These are phyloP conservation scores for Suillus americanus DNA, from an alignment of 768 basidiomycete species.

Conservation along the genomic window DNA sequence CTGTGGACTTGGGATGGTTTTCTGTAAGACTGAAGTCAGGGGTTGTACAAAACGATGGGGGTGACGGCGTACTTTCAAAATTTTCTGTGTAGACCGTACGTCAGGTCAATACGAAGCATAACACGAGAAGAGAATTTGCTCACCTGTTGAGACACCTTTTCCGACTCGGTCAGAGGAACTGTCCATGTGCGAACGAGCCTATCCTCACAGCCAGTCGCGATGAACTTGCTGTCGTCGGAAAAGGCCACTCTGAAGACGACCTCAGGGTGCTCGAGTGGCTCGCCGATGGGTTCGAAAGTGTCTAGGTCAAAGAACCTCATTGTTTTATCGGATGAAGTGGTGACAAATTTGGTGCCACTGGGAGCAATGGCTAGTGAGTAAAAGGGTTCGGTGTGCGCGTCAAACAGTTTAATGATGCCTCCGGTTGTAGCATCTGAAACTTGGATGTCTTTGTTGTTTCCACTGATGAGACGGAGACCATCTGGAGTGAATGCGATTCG, in stretches of 20 bases:
- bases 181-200: not conserved
- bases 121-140: not conserved
- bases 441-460: not conserved
- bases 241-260: rapidly evolving
- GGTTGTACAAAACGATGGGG: not conserved
- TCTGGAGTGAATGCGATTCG: not conserved
- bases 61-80: not conserved
- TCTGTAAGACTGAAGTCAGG: not conserved
- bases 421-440: not conserved
- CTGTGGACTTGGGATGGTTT: not conserved
- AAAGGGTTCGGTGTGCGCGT: not conserved
- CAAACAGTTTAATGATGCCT: not conserved
- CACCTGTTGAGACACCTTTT: not conserved
- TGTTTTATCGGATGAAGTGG: not conserved
- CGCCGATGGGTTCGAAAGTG: not conserved
- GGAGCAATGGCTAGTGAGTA: not conserved
- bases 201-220: not conserved
- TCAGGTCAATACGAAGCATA: not conserved
- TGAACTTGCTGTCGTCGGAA: not conserved
- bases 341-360: not conserved
- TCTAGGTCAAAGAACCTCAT: not conserved
- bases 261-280: not conserved
- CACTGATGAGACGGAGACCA: not conserved
- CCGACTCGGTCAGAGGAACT: not conserved
- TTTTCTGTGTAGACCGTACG: not conserved